Conservation (phyloP, 1,284 basidiomycete genomes). For the Meira miltonrushii region DNA sequence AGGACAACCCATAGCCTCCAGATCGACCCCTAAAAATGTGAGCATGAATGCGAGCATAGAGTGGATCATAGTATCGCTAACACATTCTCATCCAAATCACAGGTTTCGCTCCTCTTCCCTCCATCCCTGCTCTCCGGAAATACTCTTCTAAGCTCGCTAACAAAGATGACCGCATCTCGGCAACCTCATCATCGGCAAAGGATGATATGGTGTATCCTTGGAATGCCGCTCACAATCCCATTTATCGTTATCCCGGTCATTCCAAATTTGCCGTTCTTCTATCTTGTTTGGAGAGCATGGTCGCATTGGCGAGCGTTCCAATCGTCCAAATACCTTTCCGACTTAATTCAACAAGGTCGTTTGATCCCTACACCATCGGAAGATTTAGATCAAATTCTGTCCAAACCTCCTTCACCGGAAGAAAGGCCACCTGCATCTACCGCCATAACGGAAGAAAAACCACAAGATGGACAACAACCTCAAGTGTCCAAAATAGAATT, state of each 20-base stretch:
- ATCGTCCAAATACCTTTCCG: conserved; percentile 33
- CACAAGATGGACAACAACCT: not conserved
- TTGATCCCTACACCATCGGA: conserved; percentile 32
- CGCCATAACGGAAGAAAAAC: not conserved
- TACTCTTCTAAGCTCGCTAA: conserved; percentile 28
- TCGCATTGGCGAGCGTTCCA: conserved; percentile 45
- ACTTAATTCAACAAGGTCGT: conserved; percentile 26
- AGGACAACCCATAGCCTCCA: not conserved
- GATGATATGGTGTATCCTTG: conserved; percentile 36
- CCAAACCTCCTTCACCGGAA: not conserved
- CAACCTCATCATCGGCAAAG: conserved; percentile 40
- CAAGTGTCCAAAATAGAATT: not conserved
- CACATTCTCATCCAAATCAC: not conserved
- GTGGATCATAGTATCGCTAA: not conserved
- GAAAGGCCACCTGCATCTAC: not conserved
- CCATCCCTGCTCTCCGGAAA: conserved; percentile 23
- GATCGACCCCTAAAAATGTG: not conserved
- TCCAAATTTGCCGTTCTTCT: conserved; percentile 50
- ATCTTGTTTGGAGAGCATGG: conserved; percentile 47
- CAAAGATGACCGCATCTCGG: conserved; percentile 25
- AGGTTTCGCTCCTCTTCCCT: conserved; percentile 42
- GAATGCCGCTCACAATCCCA: conserved; percentile 45
- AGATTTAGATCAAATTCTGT: conserved; percentile 25
- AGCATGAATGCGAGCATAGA: not conserved
- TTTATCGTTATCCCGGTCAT: conserved; percentile 47